Base-by-base conservation (phyloP, 2,329 filamentous ascomycete species). In the Rutstroemia sp. region DNA sequence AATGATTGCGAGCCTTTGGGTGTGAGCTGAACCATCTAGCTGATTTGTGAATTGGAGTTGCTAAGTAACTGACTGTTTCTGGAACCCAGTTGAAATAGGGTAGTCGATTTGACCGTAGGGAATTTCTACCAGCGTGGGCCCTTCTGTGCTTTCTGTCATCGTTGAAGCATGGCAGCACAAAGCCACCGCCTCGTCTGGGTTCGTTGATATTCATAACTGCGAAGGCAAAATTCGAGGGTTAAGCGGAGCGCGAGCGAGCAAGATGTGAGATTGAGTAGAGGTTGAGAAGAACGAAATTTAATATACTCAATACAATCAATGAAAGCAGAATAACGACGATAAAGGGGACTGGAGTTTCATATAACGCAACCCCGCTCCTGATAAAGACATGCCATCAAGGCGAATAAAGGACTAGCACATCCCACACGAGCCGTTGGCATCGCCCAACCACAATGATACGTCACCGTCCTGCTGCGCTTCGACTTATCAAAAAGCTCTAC, bases 181-280 rank as follows among this genome's bases (percentile, higher is more conserved):
- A 63, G 9, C 61, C 57, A 34, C 53, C 58, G 19, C 58, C 59
- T 10, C 54, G 16, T 52, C 52, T 58, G 27, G 62, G 59, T 27
- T 61, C 57, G 41, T 66, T 64, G 51, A 65, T 65, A 54, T 65
- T 66, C 63, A 66, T 65, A 12, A 47, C 39, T 42, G 27, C 30
- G 34, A 17, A 39, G 14, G 16, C 42, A 9, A 21, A 45, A n/a
- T 10, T 49, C 65, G 64, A 44, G 42, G 19, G 19, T n/a, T n/a
- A 39, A 17, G 46, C 17, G 12, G 17, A 30, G 23, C 4, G 23
- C 34, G 10, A 21, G 19, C 30, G 17, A 21, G 16, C 19, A 8
- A 5, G 10, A 9, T 10, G 21, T 1, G 14, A 23, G 5, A 49
- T 7, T 30, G 12, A 5, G 21, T 39, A 25, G 17, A 6, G n/a